A percentile compares a stretch with the other conserved stretches of the same genome.
These are phyloP conservation scores for Penicillium ucsense DNA, from an alignment of 495 filamentous ascomycete species.

Conservation along the genomic window DNA sequence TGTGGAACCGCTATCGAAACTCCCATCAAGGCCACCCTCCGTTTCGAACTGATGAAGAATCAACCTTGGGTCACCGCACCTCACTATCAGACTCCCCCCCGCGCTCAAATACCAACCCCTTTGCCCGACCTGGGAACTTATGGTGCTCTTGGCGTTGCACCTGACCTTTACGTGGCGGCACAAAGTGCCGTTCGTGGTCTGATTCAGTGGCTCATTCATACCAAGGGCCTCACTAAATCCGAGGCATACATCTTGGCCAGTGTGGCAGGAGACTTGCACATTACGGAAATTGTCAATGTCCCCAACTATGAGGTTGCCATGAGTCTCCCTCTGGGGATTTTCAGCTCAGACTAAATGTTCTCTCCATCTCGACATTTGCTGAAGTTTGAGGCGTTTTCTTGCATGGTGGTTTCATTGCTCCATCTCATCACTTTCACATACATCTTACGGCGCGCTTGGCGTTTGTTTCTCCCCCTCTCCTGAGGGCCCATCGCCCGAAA, in stretches of 20 bases:
- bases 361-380: not conserved
- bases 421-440: too few species aligned
- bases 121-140: conserved; percentile 32
- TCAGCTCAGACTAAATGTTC: conserved; percentile 8
- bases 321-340: conserved; percentile 36
- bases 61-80: conserved; percentile 34
- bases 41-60: conserved; percentile 35
- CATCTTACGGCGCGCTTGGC: too few species aligned
- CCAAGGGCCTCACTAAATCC: conserved; percentile 32
- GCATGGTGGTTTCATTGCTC: too few species aligned
- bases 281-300: conserved; percentile 41
- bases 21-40: conserved; percentile 35
- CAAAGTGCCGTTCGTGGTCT: conserved; percentile 33
- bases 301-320: conserved; percentile 39
- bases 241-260: conserved; percentile 43
- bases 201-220: conserved; percentile 36
- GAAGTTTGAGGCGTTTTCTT: too few species aligned
- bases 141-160: conserved; percentile 34
- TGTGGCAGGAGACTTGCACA: conserved; percentile 36
- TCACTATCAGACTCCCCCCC: conserved; percentile 31
- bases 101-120: conserved; percentile 15
- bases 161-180: conserved; percentile 34
- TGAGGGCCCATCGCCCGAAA: too few species aligned
- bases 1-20: conserved; percentile 48
- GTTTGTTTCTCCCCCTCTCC: too few species aligned